Percentiles rank a stretch among this genome's conserved stretches.
Conservation (phyloP, 2,329 filamentous ascomycete species). For the Botrytis byssoidea region DNA sequence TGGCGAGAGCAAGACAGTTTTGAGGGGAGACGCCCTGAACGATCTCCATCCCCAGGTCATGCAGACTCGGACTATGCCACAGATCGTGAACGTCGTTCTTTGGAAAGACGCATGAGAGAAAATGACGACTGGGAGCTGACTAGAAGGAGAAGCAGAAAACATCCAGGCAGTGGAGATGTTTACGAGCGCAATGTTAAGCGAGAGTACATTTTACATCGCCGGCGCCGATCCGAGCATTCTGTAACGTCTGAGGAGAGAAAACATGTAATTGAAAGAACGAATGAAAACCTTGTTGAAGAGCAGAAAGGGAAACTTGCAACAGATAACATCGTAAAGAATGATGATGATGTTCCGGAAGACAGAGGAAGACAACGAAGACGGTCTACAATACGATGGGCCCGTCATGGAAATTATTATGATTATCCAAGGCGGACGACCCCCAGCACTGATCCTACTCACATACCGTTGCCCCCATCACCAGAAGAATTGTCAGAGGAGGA, state of each 20-base stretch:
- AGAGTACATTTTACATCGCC: background rate
- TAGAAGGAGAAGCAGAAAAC: background rate
- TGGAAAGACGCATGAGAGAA: background rate
- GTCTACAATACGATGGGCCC: background rate
- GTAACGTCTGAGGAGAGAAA: too few species aligned
- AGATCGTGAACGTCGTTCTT: background rate
- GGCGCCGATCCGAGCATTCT: background rate
- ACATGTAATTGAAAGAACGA: background rate
- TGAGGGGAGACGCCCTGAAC: background rate
- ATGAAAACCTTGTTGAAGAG: background rate
- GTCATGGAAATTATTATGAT: background rate
- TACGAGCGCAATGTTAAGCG: background rate
- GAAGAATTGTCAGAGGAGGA: background rate
- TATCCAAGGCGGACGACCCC: background rate
- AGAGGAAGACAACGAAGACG: background rate
- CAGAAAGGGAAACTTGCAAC: background rate
- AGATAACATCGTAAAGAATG: background rate
- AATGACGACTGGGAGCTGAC: background rate
- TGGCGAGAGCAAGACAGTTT: background rate
- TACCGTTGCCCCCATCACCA: slow-evolving; percentile 9
- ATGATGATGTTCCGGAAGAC: background rate
- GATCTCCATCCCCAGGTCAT: background rate
- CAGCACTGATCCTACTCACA: background rate
- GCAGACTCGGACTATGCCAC: background rate
- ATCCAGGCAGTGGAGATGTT: background rate